These are phyloP conservation scores for Drosera capensis DNA, from an alignment of 148 eudicot genomes.

Conservation along the genomic window DNA sequence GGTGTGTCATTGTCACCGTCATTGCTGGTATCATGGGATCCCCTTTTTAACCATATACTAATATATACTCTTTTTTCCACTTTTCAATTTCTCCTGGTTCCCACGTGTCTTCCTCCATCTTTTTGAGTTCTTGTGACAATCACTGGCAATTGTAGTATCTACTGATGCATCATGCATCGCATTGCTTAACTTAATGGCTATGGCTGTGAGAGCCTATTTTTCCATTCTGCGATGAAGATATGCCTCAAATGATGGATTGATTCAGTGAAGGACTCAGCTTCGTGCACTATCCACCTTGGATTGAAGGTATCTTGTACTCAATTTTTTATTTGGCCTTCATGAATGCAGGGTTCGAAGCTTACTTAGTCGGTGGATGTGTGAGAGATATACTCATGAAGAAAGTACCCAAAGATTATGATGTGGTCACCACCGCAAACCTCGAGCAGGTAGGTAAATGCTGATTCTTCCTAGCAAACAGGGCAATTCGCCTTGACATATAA, in stretches of 20 bases:
- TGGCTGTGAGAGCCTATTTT: neutral
- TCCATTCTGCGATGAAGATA: neutral
- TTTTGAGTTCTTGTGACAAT: too few species aligned
- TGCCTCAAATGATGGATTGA: neutral
- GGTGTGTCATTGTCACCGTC: too few species aligned
- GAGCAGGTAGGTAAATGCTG: constrained; percentile 47
- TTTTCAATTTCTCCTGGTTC: too few species aligned
- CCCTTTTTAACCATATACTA: too few species aligned
- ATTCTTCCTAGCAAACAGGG: too few species aligned
- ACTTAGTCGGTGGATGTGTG: constrained; percentile 95
- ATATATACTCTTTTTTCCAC: too few species aligned
- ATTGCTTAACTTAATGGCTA: too few species aligned
- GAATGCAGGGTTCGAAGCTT: constrained; percentile 69
- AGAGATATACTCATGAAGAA: constrained; percentile 72
- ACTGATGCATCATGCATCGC: neutral
- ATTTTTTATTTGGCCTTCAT: constrained; percentile 4
- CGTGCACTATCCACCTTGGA: neutral
- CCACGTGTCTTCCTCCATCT: too few species aligned
- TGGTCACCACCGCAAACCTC: constrained; percentile 73
- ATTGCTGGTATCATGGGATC: too few species aligned
- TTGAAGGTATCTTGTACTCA: neutral
- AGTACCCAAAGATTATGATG: constrained; percentile 87
- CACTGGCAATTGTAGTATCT: too few species aligned
- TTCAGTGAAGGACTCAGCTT: neutral
- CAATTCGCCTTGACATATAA: neutral